phyloP scores from a whole-genome alignment of 192 early-diverging fungal species.

The Entomortierella lignicola region DNA sequence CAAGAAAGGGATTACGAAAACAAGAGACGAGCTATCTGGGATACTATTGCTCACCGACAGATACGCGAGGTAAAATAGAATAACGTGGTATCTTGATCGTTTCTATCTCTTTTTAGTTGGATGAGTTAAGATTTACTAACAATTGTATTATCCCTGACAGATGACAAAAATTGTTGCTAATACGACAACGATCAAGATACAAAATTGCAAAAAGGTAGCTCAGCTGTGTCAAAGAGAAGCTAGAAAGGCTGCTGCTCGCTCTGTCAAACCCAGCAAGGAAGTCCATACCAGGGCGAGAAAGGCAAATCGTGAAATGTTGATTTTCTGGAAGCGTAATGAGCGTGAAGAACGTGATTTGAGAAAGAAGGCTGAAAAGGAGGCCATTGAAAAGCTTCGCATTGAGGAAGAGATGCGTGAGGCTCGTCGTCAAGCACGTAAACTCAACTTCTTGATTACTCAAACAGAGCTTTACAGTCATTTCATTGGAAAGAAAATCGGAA shows the following conservation, averaged over 20 bases:
- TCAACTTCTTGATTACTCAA: constrained; percentile 93
- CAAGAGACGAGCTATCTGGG: constrained; percentile 42
- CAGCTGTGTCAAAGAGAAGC: constrained; percentile 81
- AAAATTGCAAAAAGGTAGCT: constrained; percentile 77
- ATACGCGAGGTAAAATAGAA: constrained; percentile 34
- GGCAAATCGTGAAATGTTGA: constrained; percentile 71
- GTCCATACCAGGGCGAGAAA: constrained; percentile 71
- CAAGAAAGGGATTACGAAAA: constrained; percentile 47
- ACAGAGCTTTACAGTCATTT: constrained; percentile 95
- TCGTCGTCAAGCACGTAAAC: constrained; percentile 85
- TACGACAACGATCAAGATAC: constrained; percentile 54
- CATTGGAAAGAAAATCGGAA: constrained; percentile 82
- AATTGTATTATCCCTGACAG: constrained; percentile 6
- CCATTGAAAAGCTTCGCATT: constrained; percentile 76
- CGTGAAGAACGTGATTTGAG: constrained; percentile 89
- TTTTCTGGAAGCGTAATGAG: constrained; percentile 93
- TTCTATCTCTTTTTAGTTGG: too few species aligned
- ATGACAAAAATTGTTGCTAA: constrained; percentile 62
- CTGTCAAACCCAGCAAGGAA: constrained; percentile 70
- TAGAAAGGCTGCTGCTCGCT: constrained; percentile 64
- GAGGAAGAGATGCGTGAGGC: constrained; percentile 89
- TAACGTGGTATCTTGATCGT: too few species aligned
- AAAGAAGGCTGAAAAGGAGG: constrained; percentile 90
- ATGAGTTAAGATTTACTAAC: too few species aligned
- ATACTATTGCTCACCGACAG: constrained; percentile 48